Conservation (phyloP, 2,329 filamentous ascomycete species). For the Penicillium nordicum region DNA sequence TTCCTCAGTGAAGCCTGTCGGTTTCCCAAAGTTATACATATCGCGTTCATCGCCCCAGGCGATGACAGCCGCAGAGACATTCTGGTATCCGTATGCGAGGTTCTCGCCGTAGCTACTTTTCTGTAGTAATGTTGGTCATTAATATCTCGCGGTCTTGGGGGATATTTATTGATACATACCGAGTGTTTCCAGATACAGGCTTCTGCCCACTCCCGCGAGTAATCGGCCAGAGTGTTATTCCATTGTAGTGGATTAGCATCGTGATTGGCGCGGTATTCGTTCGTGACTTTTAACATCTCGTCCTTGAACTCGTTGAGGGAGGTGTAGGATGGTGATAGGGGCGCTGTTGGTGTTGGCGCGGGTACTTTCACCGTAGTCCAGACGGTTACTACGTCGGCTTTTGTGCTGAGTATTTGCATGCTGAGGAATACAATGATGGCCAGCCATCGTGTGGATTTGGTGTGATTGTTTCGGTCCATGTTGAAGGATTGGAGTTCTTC, state of each 20-base stretch:
- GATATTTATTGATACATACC: conserved; percentile 17
- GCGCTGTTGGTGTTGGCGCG: conserved; percentile 24
- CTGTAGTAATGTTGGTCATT: conserved; percentile 25
- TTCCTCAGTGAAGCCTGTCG: conserved; percentile 53
- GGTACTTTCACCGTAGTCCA: conserved; percentile 20
- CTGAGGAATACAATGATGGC: conserved; percentile 1
- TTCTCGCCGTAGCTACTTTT: conserved; percentile 70
- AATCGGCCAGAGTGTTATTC: conserved; percentile 62
- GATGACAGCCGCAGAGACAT: conserved; percentile 58
- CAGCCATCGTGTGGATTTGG: background rate
- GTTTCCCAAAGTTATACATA: conserved; percentile 57
- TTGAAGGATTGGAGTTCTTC: background rate
- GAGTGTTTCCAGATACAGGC: conserved; percentile 45
- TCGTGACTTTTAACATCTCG: conserved; percentile 63
- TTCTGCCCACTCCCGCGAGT: conserved; percentile 51
- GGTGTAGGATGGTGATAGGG: conserved; percentile 42
- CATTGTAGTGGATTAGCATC: conserved; percentile 58
- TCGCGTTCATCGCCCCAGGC: conserved; percentile 63
- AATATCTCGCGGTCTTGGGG: background rate
- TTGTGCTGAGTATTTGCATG: background rate
- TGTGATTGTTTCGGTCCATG: background rate
- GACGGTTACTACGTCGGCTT: conserved; percentile 15
- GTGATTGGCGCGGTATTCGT: conserved; percentile 62
- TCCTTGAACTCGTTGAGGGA: conserved; percentile 41
- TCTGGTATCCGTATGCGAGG: conserved; percentile 64